phyloP scores from a whole-genome alignment of 345 rosid genomes.

The Rubroshorea leprosula region DNA sequence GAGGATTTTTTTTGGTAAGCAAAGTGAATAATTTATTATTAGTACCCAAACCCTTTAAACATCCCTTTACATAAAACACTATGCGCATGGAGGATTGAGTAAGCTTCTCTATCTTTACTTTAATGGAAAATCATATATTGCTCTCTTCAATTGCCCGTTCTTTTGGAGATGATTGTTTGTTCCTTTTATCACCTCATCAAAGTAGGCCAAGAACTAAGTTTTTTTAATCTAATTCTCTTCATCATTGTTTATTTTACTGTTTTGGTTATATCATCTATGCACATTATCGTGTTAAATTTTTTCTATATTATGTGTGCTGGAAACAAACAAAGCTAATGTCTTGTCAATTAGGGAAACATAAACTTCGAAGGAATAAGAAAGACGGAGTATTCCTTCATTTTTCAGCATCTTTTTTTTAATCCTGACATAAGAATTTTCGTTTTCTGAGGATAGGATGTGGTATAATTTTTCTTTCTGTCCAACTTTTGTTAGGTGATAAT shows the following conservation, averaged over 20 bases:
- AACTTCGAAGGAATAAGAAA: neutral
- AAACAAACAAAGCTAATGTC: neutral
- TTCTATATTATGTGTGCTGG: neutral
- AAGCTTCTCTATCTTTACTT: neutral
- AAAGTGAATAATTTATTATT: no score
- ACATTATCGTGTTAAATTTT: neutral
- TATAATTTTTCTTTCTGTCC: neutral
- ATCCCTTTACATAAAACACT: no score
- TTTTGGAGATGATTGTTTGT: neutral
- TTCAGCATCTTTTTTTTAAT: no score
- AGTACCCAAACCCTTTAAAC: no score
- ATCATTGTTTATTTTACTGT: no score
- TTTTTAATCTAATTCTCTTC: no score
- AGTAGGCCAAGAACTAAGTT: no score
- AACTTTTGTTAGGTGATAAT: no score
- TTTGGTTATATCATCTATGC: no score
- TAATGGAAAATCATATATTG: neutral
- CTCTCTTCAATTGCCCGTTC: neutral
- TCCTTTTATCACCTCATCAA: no score
- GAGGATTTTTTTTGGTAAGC: no score
- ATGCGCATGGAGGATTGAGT: neutral
- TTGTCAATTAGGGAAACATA: neutral
- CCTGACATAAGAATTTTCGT: neutral
- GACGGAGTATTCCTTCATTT: no score
- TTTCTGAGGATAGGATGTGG: neutral